Evolutionary conservation across 1,284 basidiomycete species (phyloP), one percentile per base, ranked within the genome.

Genomic region (Cryptococcus sp.): DNA sequence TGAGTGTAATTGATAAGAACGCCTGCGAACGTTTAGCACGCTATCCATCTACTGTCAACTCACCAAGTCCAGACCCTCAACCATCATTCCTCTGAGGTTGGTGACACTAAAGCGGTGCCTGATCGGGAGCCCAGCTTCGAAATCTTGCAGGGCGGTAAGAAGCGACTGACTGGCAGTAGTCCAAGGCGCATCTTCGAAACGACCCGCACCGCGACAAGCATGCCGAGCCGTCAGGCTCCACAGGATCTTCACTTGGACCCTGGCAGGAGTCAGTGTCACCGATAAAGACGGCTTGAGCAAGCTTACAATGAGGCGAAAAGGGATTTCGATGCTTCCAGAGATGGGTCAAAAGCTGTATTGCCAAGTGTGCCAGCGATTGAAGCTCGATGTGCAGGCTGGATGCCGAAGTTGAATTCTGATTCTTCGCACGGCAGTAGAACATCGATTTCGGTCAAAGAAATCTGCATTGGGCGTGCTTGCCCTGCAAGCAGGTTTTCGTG

Each of bases 291-390:
- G n/a, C 22, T 3, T 17, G 22, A 8, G 10, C 11, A 31, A 31
- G 50, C 59, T 60, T 47, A 60, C 59, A 60, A 53, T 5, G 59
- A 60, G 10, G 59, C 59, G 23, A 60, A 60, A 15, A 60, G 54
- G 2, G 59, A 60, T 50, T 56, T 56, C 20, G 56, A 48, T 10
- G 47, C 54, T 17, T 60, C 42, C 3, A 13, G 16, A 50, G 22
- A 19, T 4, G 42, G 35, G 15, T 53, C 50, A 50, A 45, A 56
- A 4, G 39, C 22, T 5, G 48, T 22, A n/a, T 23, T 47, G 16
- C 59, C 42, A 5, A 60, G 35, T 3, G 53, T 54, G 19, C 59
- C 59, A 23, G 59, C 54, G 15, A 60, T 55, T 13, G 59, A 60
- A 17, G 59, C 54, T 46, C 59, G 20, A 31, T 25, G 47, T 3